A percentile compares a stretch with the other conserved stretches of the same genome.
Evolutionary conservation across 768 basidiomycete species (phyloP).

Genomic region (Paxillus rubicundulus): DNA sequence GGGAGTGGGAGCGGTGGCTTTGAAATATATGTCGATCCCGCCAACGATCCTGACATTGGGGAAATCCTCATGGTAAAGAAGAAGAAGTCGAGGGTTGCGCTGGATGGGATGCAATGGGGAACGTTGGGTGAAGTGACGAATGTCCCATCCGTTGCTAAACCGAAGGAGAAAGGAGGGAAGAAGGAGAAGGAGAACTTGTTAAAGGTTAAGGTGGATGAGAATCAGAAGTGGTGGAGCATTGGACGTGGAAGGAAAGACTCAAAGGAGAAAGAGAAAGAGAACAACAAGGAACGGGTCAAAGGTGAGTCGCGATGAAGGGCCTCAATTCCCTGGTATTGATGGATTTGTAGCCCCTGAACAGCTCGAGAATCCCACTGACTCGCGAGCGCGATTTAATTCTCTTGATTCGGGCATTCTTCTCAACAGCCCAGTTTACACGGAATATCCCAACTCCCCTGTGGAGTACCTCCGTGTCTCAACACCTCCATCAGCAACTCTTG

Average conservation of each 20-base stretch:
- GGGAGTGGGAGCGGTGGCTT: slow-evolving; percentile 47
- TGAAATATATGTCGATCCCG: slow-evolving; percentile 70
- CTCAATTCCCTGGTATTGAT: slow-evolving; percentile 5
- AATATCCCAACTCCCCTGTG: slow-evolving; percentile 10
- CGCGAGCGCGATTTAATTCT: slow-evolving; percentile 62
- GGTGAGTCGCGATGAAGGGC: slow-evolving; percentile 11
- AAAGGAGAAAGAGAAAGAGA: slow-evolving; percentile 58
- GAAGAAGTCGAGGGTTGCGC: slow-evolving; percentile 60
- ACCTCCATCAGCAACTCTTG: slow-evolving; percentile 33
- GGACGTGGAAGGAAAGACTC: slow-evolving; percentile 71
- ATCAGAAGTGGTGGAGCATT: slow-evolving; percentile 81
- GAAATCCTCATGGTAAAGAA: slow-evolving; percentile 76
- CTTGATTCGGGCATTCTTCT: slow-evolving; percentile 47
- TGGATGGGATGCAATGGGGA: slow-evolving; percentile 60
- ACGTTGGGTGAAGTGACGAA: slow-evolving; percentile 63
- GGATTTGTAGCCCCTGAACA: slow-evolving; percentile 46
- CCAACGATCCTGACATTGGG: slow-evolving; percentile 60
- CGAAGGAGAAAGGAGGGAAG: slow-evolving; percentile 36
- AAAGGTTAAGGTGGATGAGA: slow-evolving; percentile 45
- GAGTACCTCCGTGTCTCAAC: slow-evolving; percentile 18
- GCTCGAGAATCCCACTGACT: slow-evolving; percentile 25
- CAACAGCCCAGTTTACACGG: slow-evolving; percentile 16
- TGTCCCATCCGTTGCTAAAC: slow-evolving; percentile 30
- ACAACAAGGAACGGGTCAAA: slow-evolving; percentile 38
- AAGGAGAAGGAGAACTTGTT: slow-evolving; percentile 33